Base-by-base conservation (phyloP, 1,284 basidiomycete species). In the Ustilago nuda region DNA sequence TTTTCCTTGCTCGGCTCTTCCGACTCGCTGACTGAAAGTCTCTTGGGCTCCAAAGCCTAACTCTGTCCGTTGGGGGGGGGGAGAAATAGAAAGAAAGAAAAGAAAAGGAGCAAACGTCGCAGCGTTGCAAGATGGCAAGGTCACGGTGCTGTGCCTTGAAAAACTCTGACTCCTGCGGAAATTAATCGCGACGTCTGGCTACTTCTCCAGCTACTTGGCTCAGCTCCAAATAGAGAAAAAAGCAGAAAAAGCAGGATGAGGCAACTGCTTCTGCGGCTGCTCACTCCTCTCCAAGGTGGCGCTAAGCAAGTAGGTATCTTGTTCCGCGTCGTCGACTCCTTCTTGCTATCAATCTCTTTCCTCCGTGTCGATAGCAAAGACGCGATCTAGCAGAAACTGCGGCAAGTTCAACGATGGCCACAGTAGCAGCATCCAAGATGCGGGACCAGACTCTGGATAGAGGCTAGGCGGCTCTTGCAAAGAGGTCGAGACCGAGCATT, bases 101-200 rank as follows among this genome's bases (percentile, higher is more conserved):
- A 15, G 39, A 41, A 19, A 8, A 4, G 17, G 6, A 8, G 19
- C n/a, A 7, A 15, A 3, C n/a, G 19, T 45, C 19, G 39, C 39
- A 41, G 19, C 5, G 19, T 39, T 3, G 37, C 37, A 15, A 15
- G 9, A 11, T 15, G 0, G 37, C 9, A 39, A 11, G 15, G 37
- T 5, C 15, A 4, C 37, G 4, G 15, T 9, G 37, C 37, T 9
- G 37, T 39, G 37, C 37, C 37, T 39, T 39, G 11, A 39, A 17
- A 39, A 39, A 39, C 15, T 39, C 9, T 39, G 9, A 39, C 23
- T 30, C 13, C 8, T 48, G 17, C 19, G 39, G 11, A 45, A 45
- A 45, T 30, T 30, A 48, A n/a, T 15, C 48, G 48, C 48, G 48
- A 50, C 48, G 48, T 12, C 9, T 50, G 27, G 48, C 48, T 30